Evolutionary conservation across 2,329 filamentous ascomycete genomes (phyloP), one percentile per base, ranked within the genome.

Genomic region (Colletotrichum musae): DNA sequence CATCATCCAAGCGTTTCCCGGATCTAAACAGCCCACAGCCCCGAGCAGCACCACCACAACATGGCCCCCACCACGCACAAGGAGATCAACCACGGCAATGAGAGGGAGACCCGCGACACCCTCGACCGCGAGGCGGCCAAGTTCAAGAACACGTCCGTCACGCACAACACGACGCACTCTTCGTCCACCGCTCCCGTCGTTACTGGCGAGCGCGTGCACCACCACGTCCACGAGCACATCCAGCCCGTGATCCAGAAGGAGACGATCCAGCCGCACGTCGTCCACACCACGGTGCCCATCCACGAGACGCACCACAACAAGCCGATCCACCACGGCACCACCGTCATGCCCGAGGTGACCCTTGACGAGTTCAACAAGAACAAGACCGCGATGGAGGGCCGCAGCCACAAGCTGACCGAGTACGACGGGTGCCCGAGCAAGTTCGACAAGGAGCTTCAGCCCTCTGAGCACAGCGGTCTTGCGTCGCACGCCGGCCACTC

Each of bases 181-280:
- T 32, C 73, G 0, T 73, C 75, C 13, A 59, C 73, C 4, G 78
- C 74, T 0, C 76, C 79, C 0, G 65, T 73, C 0, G 54, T 80
- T 0, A 43, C 73, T 0, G 76, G 78, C 1, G 80, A 81, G 68
- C 75, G 76, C 16, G 75, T 78, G 0, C 77, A 79, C 64, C 80
- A 84, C 64, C 82, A 88, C 62, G 85, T 92, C 3, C 89, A 92
- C 71, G 90, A 93, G 78, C 89, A 88, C 36, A 87, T 94, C 56
- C 91, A 94, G 77, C 92, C 92, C 0, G 86, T 94, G 0, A 83
- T 94, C 43, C 84, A 94, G 58, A 93, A 92, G 77, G 89, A 93
- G 72, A 89, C 87, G 1, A 82, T 93, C 32, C 87, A 92, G 72
- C 91, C 90, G 2, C 85, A 88, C 16, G 86, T 94, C 4, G 84